These are phyloP conservation scores for Zanthoxylum bungeanum DNA, from an alignment of 345 rosid species.

Conservation along the genomic window DNA sequence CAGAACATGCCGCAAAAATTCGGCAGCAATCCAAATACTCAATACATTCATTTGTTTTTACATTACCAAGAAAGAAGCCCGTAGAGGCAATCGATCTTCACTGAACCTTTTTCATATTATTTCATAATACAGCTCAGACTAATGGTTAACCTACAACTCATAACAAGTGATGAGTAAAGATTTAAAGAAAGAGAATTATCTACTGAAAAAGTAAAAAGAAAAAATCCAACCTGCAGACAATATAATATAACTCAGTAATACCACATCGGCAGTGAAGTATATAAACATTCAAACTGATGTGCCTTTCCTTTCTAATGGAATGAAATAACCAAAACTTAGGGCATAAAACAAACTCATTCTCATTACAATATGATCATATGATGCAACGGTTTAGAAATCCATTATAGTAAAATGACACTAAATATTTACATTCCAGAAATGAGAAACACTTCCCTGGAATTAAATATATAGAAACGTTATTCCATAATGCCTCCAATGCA, in stretches of 20 bases:
- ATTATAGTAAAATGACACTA: conserved; percentile 20
- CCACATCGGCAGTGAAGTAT: neutral
- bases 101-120: no score
- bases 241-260: neutral
- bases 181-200: no score
- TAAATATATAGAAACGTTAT: conserved; percentile 11
- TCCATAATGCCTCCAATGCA: no score
- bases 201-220: no score
- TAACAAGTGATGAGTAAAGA: no score
- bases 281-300: neutral
- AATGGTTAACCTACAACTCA: no score
- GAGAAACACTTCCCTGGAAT: conserved; percentile 27
- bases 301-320: neutral
- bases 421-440: conserved; percentile 44
- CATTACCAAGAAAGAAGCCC: neutral
- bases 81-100: neutral
- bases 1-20: no score
- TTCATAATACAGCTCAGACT: neutral
- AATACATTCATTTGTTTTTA: neutral
- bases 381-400: conserved; percentile 18
- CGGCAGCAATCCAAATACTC: no score
- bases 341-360: conserved; percentile 20
- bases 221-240: neutral
- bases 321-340: conserved; percentile 2
- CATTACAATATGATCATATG: conserved; percentile 12